Evolutionary conservation across 2,329 filamentous ascomycete genomes (phyloP), one percentile per base, ranked within the genome.

Genomic region (Curvularia lunata): DNA sequence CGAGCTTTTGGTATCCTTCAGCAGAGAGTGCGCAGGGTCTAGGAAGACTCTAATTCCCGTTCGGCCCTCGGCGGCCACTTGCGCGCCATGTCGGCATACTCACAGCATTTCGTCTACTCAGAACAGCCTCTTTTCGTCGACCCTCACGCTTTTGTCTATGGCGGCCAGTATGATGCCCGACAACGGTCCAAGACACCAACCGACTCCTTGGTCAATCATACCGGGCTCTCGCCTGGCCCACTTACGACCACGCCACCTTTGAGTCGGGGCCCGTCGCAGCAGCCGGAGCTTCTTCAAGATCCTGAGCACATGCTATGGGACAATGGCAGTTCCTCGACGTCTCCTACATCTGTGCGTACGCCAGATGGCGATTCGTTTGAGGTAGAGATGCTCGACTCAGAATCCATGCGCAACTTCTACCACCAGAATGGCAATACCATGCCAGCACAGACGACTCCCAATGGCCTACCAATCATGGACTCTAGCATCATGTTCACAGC

Each of bases 321-420:
- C 52, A 66, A 73, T 66, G 68, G 62, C 48, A 75, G 72, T 50
- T 59, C 64, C 7, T 77, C 74, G n/a, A 65, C 70, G 48, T 77
- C 74, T 40, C 73, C 73, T 7, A 75, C 69, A 12, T 75, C 73
- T 57, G 68, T 74, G 19, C 70, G 58, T 59, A 77, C 74, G 8
- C 73, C 74, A 3, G 72, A 77, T 45, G 63, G 67, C 58, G 70
- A 74, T 13, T 61, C 62, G 1, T 75, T 74, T 34, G 73, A 76
- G 40, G 64, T 68, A 23, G 70, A 73, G 8, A 71, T 75, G 68
- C 67, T 70, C 27, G 71, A 75, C 48, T 51, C 66, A n/a, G 63
- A 71, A n/a, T 60, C 61, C 5, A 63, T 72, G 42, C 61, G 68
- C 50, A 66, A 62, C 30, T 70, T 70, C 56, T 75, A 73, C 51